A percentile compares a stretch with the other conserved stretches of the same genome.
These are phyloP conservation scores for Trypethelium eluteriae DNA, from an alignment of 495 filamentous ascomycete species.

Conservation along the genomic window DNA sequence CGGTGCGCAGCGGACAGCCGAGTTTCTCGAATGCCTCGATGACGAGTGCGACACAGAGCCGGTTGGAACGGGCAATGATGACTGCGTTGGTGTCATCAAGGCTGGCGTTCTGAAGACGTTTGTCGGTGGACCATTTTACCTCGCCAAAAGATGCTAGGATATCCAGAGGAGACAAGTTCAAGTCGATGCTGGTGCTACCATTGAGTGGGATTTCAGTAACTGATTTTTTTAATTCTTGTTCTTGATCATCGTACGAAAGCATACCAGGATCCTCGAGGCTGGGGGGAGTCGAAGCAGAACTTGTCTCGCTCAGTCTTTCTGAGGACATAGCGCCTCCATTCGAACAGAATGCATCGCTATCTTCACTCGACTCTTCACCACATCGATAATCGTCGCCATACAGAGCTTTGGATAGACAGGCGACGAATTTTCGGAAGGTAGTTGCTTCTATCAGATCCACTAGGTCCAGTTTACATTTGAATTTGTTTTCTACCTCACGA, in stretches of 20 bases:
- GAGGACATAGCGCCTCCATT: neutral
- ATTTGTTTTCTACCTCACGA: neutral
- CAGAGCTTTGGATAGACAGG: neutral
- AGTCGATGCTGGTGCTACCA: neutral
- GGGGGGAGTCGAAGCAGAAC: neutral
- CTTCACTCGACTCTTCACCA: neutral
- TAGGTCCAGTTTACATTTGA: neutral
- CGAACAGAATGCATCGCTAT: neutral
- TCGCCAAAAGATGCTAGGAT: neutral
- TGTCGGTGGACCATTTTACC: neutral
- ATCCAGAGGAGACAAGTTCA: neutral
- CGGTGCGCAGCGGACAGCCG: neutral
- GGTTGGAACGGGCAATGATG: neutral
- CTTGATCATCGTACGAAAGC: neutral
- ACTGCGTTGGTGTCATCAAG: neutral
- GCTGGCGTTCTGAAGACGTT: neutral
- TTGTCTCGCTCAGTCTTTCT: neutral
- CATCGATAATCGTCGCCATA: neutral
- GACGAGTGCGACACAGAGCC: neutral
- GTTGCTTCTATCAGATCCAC: neutral
- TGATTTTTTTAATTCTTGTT: neutral
- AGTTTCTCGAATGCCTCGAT: neutral
- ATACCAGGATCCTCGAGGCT: neutral
- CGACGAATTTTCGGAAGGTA: neutral
- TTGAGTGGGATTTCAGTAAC: no score